Evolutionary conservation across 805 yeast genomes (phyloP), one percentile per base, ranked within the genome.

Genomic region (Ogataea nitratoaversa): DNA sequence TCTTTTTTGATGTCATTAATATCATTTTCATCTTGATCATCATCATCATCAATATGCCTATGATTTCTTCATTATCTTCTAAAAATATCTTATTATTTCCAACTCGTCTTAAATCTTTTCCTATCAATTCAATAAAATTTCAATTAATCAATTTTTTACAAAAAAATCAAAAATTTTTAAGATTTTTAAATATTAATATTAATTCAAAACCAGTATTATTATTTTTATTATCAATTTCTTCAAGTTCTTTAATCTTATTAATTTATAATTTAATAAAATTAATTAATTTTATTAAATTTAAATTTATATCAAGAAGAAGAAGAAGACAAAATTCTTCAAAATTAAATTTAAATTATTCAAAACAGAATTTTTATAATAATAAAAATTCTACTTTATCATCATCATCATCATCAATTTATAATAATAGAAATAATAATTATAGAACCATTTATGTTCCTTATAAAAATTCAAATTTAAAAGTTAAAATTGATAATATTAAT

Each of bases 381-480:
- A 22, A 22, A 11, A 22, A 11, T 11, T 8, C 9, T 11, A 22
- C 7, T 11, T 22, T 22, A 22, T 7, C 25, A 22, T 34, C 72
- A 44, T 9, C 35, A 28, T 4, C 17, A 14, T 25, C n/a, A n/a
- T n/a, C n/a, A n/a, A n/a, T n/a, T n/a, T n/a, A n/a, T n/a, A n/a
- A n/a, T n/a, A n/a, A n/a, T n/a, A 22, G 37, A 6, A 16, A 12
- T 9, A 22, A 29, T 36, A 19, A 42, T 66, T 16, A 67, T n/a
- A 61, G 81, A 46, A 66, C 66, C 37, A 67, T 77, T 24, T 64
- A 63, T 42, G 71, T 77, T n/a, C 74, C 76, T 60, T 49, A 74
- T 60, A 62, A 76, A 68, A 41, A 53, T 17, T 28, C 65, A 54
- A 48, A 59, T 49, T 18, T 59, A 6, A 50, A 74, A 30, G 67